Evolutionary conservation across 495 filamentous ascomycete genomes (phyloP), one percentile per base, ranked within the genome.

Genomic region (Penicillium daleae): DNA sequence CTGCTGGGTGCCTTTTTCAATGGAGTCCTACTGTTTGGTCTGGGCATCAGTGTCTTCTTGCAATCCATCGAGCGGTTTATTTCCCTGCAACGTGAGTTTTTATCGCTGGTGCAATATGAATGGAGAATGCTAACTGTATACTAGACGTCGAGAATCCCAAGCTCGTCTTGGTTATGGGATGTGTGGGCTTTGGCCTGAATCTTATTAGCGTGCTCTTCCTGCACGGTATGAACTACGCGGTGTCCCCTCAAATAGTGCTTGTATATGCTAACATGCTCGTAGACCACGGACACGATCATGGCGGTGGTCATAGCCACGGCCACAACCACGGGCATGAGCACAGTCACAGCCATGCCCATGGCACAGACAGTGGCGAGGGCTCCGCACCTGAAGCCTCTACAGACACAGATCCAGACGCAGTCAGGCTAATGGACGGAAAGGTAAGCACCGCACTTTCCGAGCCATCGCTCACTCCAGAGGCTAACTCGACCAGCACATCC

Each of bases 1-100:
- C 90, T 93, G 19, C 82, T 96, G 2, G 92, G 92, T 53, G 92
- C 92, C 33, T 86, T 93, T 64, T 87, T 94, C 77, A 96, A 96
- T 70, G 92, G 92, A 60, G 91, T 93, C 12, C 92, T 96, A 68
- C 78, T 96, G 37, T 89, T 96, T 62, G 92, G 89, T 3, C 83
- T 96, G 13, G 94, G 92, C 71, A 79, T 95, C 9, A 90, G 91
- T n/a, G 93, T 96, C 66, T 87, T 95, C 65, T 83, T 96, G 49
- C 92, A 96, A 74, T 91, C 92, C n/a, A 78, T 95, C 21, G 88
- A 90, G 54, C 85, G 92, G 35, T 89, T 95, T 66, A 78, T 95
- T 27, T 55, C 58, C 9, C 3, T 71, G 26, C 60, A 69, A 10
- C 42, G 69, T 71, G 44, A 50, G 66, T 59, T 26, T 15, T 15